phyloP scores from a whole-genome alignment of 768 basidiomycete species.

The Daedalea quercina region DNA sequence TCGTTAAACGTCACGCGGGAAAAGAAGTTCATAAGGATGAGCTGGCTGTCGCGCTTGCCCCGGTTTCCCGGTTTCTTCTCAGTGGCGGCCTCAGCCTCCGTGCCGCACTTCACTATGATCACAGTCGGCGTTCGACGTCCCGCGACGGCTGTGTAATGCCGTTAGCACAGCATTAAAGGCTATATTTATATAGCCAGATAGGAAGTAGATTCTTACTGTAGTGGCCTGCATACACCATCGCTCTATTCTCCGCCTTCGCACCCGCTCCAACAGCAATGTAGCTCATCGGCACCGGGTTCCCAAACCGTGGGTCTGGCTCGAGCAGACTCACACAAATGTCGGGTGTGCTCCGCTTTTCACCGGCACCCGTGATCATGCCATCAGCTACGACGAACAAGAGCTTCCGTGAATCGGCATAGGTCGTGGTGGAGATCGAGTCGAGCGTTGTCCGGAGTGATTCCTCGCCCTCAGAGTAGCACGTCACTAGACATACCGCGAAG shows the following conservation, averaged over 20 bases:
- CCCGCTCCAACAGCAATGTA: conserved; percentile 90
- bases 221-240: conserved; percentile 99
- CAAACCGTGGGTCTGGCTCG: conserved; percentile 92
- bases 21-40: conserved; percentile 99
- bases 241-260: conserved; percentile 83
- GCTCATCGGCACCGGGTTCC: conserved; percentile 91
- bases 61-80: conserved; percentile 97
- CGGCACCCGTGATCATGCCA: conserved; percentile 97
- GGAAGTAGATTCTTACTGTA: conserved; percentile 61
- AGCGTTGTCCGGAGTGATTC: conserved; percentile 87
- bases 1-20: conserved; percentile 99
- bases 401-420: conserved; percentile 89
- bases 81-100: conserved; percentile 68
- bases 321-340: conserved; percentile 91
- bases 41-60: conserved; percentile 97
- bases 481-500: conserved; percentile 92
- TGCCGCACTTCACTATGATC: conserved; percentile 95
- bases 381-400: conserved; percentile 92
- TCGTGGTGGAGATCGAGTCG: conserved; percentile 87
- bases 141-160: conserved; percentile 47
- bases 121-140: conserved; percentile 92
- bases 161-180: not conserved
- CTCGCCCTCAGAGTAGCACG: conserved; percentile 97
- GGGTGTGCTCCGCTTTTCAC: conserved; percentile 93
- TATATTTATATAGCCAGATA: not conserved